Evolutionary conservation across 1,284 basidiomycete species (phyloP).

Genomic region (Vanrija humicola): DNA sequence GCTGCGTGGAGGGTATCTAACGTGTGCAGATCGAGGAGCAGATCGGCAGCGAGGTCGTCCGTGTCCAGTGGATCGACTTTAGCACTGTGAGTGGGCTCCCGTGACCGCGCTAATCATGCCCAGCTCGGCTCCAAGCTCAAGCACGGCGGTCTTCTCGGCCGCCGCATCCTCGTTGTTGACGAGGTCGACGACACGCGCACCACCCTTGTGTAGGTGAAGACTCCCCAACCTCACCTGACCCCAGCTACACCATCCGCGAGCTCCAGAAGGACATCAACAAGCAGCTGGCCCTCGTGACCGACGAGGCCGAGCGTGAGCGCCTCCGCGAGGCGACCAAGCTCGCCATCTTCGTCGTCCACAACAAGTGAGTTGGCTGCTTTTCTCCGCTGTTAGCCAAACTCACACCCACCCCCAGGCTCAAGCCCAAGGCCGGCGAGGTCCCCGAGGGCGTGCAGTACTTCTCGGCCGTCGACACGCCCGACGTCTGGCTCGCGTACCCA

Average conservation of each 20-base stretch:
- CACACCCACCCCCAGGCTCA: slow-evolving; percentile 51
- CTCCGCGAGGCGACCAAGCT: slow-evolving; percentile 66
- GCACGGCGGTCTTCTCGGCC: slow-evolving; percentile 62
- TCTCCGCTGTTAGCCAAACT: background rate
- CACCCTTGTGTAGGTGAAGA: slow-evolving; percentile 69
- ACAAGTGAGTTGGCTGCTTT: slow-evolving; percentile 57
- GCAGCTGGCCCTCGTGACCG: slow-evolving; percentile 60
- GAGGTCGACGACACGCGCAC: slow-evolving; percentile 92
- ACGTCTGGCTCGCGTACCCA: slow-evolving; percentile 50
- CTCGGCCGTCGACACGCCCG: slow-evolving; percentile 47
- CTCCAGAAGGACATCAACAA: slow-evolving; percentile 78
- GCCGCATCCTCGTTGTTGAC: slow-evolving; percentile 78
- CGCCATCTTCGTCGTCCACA: slow-evolving; percentile 89
- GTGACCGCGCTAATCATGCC: background rate
- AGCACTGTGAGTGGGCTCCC: slow-evolving; percentile 59
- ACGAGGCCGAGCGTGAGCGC: slow-evolving; percentile 64
- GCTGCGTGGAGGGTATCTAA: background rate
- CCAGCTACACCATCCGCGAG: slow-evolving; percentile 79
- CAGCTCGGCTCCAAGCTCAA: slow-evolving; percentile 43
- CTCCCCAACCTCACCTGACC: background rate
- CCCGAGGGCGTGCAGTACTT: slow-evolving; percentile 53
- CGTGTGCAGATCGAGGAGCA: slow-evolving; percentile 59
- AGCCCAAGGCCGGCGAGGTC: slow-evolving; percentile 71
- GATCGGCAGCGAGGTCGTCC: slow-evolving; percentile 75
- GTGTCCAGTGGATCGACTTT: slow-evolving; percentile 76